Base-by-base conservation (phyloP, 805 yeast species). In the Yamadazyma paraphyllophila region DNA sequence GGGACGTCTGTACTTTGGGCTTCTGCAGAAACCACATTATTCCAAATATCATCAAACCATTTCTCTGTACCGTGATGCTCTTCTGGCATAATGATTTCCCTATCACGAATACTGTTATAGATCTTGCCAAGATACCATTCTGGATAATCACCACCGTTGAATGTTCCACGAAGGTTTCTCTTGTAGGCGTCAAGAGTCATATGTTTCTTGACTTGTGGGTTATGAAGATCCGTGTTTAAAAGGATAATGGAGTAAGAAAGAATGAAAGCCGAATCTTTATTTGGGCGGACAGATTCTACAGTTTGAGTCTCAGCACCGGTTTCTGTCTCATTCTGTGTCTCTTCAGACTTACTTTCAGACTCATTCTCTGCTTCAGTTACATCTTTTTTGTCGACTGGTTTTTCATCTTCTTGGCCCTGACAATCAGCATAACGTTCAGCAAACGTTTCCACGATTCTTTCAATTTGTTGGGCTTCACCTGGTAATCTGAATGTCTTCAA, bases 381-480 rank as follows among this genome's bases (percentile, higher is more conserved):
- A 10, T 2, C 8, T 7, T 39, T 15, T 13, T 29, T 4, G 7
- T 33, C 39, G n/a, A n/a, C n/a, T 26, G 11, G 14, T 10, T 16
- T 16, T 9, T 17, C 36, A 11, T 33, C 24, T 8, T 41, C 43
- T 6, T 67, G 24, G 3, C 24, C 66, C 57, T 84, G 88, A 47
- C 85, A 82, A 14, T 71, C 72, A 11, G 88, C 86, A 65, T 88
- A 94, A 47, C 87, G 80, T 35, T 81, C 83, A 2, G 96, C 90
- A 65, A 94, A 94, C 5, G 81, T 73, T 57, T 92, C 97, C 25
- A 94, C 85, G 12, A 92, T 80, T 57, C 97, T 77, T 63, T 94
- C 99, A 61, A 94, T 94, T 63, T 89, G 97, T 59, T 90, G 98
- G 0, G 97, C 86, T 66, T 94, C 99, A 48, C 99, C 99, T 1